Evolutionary conservation across 352 stramenopile species (phyloP), one percentile per base, ranked within the genome.

Genomic region (Phytophthora podocarpi): DNA sequence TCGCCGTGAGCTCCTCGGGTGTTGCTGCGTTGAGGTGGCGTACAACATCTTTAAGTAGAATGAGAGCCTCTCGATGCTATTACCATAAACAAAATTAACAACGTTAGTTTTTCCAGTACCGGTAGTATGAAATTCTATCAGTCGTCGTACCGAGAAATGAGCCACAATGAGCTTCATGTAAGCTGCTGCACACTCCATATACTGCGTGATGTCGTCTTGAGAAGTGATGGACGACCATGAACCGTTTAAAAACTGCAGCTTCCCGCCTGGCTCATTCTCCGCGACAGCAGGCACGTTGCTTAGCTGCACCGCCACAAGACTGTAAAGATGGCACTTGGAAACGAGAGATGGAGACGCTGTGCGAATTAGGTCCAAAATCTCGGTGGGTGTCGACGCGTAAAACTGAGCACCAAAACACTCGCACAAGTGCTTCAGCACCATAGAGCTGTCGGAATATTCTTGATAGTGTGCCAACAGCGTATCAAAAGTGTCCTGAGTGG

Each of bases 341-440:
- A 76, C 80, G 18, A 83, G 71, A 6, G 82, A 89, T 2, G 78
- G 72, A 15, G 71, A 78, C 12, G 83, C 53, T 9, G 66, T 71
- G 26, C 72, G 87, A 40, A 95, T 92, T 18, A 96, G 64, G 9
- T 81, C 70, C 18, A 95, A 64, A 32, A 97, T 86, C 15, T 61
- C 69, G 1, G 72, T 53, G 4, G 83, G 78, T 18, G 85, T 72
- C 12, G 72, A 61, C 0, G 76, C 76, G 53, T 95, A 95, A 52
- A 80, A 80, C 20, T 70, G 58, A 0, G 77, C 67, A 12, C 78
- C 71, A 67, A 97, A 97, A 20, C 72, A 71, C 35, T 92, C 77
- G 16, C 87, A 86, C 8, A 97, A 69, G 52, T 96, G 88, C 54
- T 93, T 89, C 1, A 97, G 72, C 34, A 97, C 83, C 87, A 97